phyloP scores from a whole-genome alignment of 1,139 yeast species.

The Candida freyschussii region DNA sequence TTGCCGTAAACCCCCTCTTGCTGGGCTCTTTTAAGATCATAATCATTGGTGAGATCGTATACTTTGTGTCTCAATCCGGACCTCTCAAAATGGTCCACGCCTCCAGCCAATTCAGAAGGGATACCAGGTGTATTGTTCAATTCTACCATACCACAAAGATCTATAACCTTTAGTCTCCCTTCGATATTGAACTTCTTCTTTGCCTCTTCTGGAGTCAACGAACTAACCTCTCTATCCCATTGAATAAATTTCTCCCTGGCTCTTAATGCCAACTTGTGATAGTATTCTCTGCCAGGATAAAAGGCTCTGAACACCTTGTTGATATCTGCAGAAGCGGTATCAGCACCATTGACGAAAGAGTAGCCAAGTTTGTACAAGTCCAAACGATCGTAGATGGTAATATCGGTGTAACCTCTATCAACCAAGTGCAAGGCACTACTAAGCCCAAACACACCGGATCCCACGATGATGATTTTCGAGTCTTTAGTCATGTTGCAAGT shows the following conservation, averaged over 20 bases:
- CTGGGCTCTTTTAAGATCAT: slow-evolving; percentile 30
- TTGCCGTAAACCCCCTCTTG: slow-evolving; percentile 27
- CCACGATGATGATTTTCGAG: slow-evolving; percentile 31
- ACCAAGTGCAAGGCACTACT: slow-evolving; percentile 38
- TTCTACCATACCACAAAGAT: slow-evolving; percentile 27
- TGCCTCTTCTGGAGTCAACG: slow-evolving; percentile 11
- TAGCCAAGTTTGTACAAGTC: slow-evolving; percentile 28
- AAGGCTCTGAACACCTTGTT: slow-evolving; percentile 27
- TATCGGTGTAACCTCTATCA: slow-evolving; percentile 24
- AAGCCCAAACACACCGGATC: slow-evolving; percentile 47
- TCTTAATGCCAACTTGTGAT: slow-evolving; percentile 24
- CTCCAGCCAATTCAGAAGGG: slow-evolving; percentile 22
- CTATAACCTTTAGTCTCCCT: slow-evolving; percentile 22
- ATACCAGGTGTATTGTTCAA: slow-evolving; percentile 15
- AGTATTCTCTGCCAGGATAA: slow-evolving; percentile 25
- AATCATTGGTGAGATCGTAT: slow-evolving; percentile 27
- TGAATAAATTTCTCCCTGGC: slow-evolving; percentile 12
- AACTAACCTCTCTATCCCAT: slow-evolving; percentile 12
- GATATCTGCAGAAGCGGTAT: slow-evolving; percentile 28
- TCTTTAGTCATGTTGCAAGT: too few relatives aligned
- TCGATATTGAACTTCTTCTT: slow-evolving; percentile 13
- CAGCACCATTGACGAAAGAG: slow-evolving; percentile 28
- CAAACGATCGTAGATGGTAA: slow-evolving; percentile 33
- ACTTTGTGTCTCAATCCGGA: slow-evolving; percentile 30
- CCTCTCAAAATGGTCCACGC: slow-evolving; percentile 26